Evolutionary conservation across 257 asterid genomes (phyloP).

Genomic region (Perilla frutescens): DNA sequence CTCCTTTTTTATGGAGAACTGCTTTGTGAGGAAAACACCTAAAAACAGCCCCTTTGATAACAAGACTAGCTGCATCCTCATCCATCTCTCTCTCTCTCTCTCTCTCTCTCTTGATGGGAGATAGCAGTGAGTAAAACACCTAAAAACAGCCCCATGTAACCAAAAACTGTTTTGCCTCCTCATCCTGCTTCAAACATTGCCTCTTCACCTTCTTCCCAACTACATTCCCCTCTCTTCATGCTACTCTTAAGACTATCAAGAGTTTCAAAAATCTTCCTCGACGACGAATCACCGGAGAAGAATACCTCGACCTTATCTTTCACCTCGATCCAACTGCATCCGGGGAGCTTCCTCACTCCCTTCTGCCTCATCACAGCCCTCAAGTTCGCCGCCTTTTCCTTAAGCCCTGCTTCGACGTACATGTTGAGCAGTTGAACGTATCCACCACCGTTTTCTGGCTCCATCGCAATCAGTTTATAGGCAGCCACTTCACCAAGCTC

Average conservation of each 20-base stretch:
- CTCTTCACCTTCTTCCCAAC: conserved; percentile 5
- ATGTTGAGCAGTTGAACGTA: conserved; percentile 69
- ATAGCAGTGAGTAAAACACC: background rate
- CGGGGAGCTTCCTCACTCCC: conserved; percentile 75
- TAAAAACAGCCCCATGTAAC: background rate
- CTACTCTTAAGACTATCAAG: conserved; percentile 48
- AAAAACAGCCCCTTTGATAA: too few species aligned
- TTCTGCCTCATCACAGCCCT: conserved; percentile 67
- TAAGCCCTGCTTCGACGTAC: conserved; percentile 66
- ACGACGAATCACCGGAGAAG: conserved; percentile 75
- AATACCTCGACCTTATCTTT: conserved; percentile 63
- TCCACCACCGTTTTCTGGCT: conserved; percentile 62
- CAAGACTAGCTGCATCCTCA: too few species aligned
- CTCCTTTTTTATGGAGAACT: too few species aligned
- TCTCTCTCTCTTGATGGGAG: too few species aligned
- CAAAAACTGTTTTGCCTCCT: background rate
- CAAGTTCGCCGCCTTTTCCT: conserved; percentile 75
- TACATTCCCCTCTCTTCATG: conserved; percentile 47
- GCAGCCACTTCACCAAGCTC: conserved; percentile 87
- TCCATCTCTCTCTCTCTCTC: too few species aligned
- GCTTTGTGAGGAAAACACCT: too few species aligned
- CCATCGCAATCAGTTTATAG: conserved; percentile 57
- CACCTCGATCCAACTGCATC: conserved; percentile 91
- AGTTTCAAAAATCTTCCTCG: conserved; percentile 52
- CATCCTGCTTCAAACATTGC: conserved; percentile 7